phyloP scores from a whole-genome alignment of 768 basidiomycete genomes.

The Tulasnella sp. region DNA sequence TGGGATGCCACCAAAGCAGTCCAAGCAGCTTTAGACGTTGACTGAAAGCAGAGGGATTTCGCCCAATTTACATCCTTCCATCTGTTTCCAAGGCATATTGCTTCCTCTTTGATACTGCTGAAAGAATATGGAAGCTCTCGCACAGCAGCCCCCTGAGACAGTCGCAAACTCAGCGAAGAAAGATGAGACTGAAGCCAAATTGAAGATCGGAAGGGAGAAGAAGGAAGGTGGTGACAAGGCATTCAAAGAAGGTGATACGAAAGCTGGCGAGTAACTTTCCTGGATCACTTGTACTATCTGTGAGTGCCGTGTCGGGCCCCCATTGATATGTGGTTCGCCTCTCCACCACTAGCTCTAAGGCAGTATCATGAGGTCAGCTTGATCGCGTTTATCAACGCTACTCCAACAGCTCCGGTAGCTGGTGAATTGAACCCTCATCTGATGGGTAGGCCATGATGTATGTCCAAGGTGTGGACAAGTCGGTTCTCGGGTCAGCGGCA shows the following conservation, averaged over 20 bases:
- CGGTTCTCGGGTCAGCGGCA: conserved; percentile 21
- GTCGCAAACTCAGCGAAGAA: neutral
- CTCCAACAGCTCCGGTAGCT: too few relatives aligned
- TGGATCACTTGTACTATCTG: neutral
- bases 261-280: conserved; percentile 40
- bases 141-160: neutral
- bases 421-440: too few relatives aligned
- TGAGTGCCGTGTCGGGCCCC: neutral
- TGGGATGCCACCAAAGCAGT: too few relatives aligned
- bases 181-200: conserved; percentile 33
- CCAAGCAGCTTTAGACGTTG: neutral
- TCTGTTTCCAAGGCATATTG: neutral
- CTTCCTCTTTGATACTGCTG: neutral
- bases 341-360: conserved; percentile 42
- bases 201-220: conserved; percentile 51
- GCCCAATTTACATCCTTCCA: neutral
- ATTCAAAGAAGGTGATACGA: conserved; percentile 53
- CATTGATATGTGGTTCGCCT: neutral
- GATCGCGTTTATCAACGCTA: neutral
- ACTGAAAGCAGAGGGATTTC: neutral
- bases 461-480: conserved; percentile 70
- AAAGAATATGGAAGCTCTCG: neutral
- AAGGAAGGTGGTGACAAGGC: conserved; percentile 57
- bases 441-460: conserved; percentile 51
- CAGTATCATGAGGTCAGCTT: conserved; percentile 56